phyloP scores from a whole-genome alignment of 345 rosid species.

The Ailanthus altissimus region DNA sequence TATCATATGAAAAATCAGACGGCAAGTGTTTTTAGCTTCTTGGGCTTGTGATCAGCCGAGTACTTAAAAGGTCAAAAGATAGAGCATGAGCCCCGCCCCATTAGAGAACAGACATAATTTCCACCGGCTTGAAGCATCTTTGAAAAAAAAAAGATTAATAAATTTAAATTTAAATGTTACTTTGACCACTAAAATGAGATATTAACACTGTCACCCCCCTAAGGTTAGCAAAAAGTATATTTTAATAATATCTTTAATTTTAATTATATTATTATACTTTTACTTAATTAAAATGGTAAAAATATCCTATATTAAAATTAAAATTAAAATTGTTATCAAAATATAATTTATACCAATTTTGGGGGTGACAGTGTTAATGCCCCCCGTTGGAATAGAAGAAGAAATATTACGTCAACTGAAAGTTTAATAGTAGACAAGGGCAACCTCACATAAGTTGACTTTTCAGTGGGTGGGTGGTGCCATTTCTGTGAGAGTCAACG shows the following conservation, averaged over 20 bases:
- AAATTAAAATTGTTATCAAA: too few relatives aligned
- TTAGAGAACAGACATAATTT: constrained; percentile 3
- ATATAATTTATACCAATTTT: too few relatives aligned
- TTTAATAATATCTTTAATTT: too few relatives aligned
- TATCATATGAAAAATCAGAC: not conserved
- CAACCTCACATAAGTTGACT: not conserved
- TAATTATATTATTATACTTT: too few relatives aligned
- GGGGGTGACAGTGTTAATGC: too few relatives aligned
- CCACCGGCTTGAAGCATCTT: constrained; percentile 26
- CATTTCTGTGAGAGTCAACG: not conserved
- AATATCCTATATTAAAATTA: too few relatives aligned
- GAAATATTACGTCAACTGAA: not conserved
- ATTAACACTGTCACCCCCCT: too few relatives aligned
- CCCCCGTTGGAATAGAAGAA: too few relatives aligned
- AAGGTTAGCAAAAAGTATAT: too few relatives aligned
- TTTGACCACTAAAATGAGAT: not conserved
- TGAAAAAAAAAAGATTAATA: not conserved
- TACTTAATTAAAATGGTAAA: too few relatives aligned
- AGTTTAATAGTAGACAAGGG: not conserved
- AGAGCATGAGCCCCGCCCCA: not conserved
- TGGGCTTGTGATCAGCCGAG: not conserved
- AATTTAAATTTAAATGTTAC: not conserved
- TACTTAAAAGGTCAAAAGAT: constrained; percentile 11
- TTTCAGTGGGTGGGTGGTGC: constrained; percentile 1
- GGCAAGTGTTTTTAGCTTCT: not conserved